Base-by-base conservation (phyloP, 768 basidiomycete species). In the Mycena vulgaris region DNA sequence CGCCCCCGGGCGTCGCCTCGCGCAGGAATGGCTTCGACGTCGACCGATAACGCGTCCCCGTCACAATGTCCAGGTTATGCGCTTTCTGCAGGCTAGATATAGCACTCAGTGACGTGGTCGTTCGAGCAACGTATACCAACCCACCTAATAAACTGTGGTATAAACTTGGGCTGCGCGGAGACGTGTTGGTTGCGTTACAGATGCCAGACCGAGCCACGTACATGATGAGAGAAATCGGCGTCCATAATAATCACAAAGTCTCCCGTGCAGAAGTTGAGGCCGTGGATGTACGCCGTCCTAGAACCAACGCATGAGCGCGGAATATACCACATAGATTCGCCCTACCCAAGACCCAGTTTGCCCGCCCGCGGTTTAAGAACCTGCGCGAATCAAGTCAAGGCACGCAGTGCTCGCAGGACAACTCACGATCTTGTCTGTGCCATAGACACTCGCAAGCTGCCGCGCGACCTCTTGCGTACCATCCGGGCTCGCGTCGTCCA, bases 181-280 rank as follows among this genome's bases (percentile, higher is more conserved):
- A 76, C 40, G 72, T 60, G 56, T 63, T 31, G 49, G 27, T 33
- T 21, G 47, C 55, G 30, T 28, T 51, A 47, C 58, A 49, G 4
- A 19, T 23, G 14, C 42, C 7, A 30, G 33, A 63, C 21, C 30
- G 65, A 48, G 23, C 68, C 51, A 82, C 93, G 51, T 82, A 95
- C 95, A 74, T 97, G 96, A 77, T 97, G 96, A 7, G 95, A 96
- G 81, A 97, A 96, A 82, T 97, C 96, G 58, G 96, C 96, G 75
- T 97, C 96, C 96, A 97, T 97, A 78, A 97, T 97, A 77, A 97
- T 94, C 25, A 96, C 95, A 82, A 96, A 97, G 80, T 95, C 94
- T 11, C 96, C 96, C 0, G 92, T 92, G 74, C 92, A 93, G 80
- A 94, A 97, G 74, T 95, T 92, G 55, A 97, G 85, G 16, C 96